phyloP scores from a whole-genome alignment of 2,329 filamentous ascomycete species.

The Fusarium torulosum region DNA sequence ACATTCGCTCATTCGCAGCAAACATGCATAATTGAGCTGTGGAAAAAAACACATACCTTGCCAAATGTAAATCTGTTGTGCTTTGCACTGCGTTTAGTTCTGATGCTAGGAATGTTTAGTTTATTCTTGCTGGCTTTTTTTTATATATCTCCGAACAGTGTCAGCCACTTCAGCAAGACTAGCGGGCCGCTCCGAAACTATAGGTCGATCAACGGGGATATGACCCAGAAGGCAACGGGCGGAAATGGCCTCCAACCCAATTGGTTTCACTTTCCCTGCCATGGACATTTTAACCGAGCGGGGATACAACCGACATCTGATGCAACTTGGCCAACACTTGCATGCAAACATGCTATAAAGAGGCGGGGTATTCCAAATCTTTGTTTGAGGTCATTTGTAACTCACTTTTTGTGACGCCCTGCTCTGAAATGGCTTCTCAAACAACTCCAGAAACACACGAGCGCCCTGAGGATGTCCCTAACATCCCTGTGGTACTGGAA shows the following conservation, averaged over 20 bases:
- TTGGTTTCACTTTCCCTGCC: not conserved
- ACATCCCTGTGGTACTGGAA: not conserved
- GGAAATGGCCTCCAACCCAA: not conserved
- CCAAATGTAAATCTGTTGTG: not conserved
- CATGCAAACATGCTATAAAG: conserved; percentile 9
- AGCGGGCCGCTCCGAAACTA: not conserved
- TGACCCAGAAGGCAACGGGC: not conserved
- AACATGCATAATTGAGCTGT: not conserved
- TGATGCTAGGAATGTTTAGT: not conserved
- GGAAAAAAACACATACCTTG: fast-evolving
- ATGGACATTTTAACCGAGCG: conserved; percentile 13
- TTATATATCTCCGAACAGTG: not conserved
- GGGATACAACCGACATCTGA: conserved; percentile 8
- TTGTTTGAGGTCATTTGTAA: not conserved
- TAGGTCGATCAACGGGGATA: conserved; percentile 2
- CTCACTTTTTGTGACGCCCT: fast-evolving
- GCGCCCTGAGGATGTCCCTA: not conserved
- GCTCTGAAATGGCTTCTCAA: conserved; percentile 1
- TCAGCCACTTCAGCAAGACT: not conserved
- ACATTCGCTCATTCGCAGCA: not conserved
- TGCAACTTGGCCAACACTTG: not conserved
- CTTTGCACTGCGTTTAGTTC: not conserved
- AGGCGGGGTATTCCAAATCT: conserved; percentile 2
- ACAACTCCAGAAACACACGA: not conserved
- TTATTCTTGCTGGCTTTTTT: not conserved